Percentiles rank a stretch among this genome's conserved stretches.
phyloP scores from a whole-genome alignment of 495 filamentous ascomycete genomes.

The Mytilinidion resinicola region DNA sequence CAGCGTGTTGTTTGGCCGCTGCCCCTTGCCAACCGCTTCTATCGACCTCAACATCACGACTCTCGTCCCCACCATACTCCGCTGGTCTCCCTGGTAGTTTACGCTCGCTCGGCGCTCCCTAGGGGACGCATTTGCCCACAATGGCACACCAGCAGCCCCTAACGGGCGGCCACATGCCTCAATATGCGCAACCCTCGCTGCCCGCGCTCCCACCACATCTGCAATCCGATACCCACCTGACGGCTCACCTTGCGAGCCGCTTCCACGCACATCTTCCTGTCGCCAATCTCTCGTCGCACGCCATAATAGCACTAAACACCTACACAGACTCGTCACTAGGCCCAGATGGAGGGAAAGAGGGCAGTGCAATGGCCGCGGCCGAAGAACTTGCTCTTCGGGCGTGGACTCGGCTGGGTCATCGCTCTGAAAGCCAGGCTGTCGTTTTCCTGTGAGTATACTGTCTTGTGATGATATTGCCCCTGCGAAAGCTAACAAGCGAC shows the following conservation, averaged over 20 bases:
- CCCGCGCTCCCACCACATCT: slow-evolving; percentile 82
- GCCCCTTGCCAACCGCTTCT: too few species aligned
- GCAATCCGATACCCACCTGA: slow-evolving; percentile 93
- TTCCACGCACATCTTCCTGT: slow-evolving; percentile 88
- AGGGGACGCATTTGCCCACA: slow-evolving; percentile 27
- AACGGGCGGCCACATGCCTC: slow-evolving; percentile 29
- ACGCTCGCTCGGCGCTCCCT: slow-evolving; percentile 28
- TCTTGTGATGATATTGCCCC: background rate
- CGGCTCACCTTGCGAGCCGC: slow-evolving; percentile 89
- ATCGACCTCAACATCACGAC: background rate
- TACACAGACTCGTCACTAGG: slow-evolving; percentile 82
- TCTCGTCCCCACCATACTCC: too few species aligned
- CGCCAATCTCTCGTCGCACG: slow-evolving; percentile 81
- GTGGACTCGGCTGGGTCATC: slow-evolving; percentile 75
- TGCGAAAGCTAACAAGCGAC: slow-evolving; percentile 1
- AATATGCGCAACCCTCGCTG: slow-evolving; percentile 83
- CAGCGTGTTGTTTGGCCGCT: too few species aligned
- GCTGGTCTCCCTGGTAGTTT: slow-evolving; percentile 10
- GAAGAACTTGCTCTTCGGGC: slow-evolving; percentile 84
- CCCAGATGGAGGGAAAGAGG: slow-evolving; percentile 79
- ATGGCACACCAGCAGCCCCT: slow-evolving; percentile 26
- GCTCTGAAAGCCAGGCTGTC: slow-evolving; percentile 86
- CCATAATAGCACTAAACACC: slow-evolving; percentile 84
- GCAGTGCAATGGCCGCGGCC: slow-evolving; percentile 77
- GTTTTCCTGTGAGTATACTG: slow-evolving; percentile 72